These are phyloP conservation scores for Diplocarpon mali DNA, from an alignment of 2,329 filamentous ascomycete species.

Conservation along the genomic window DNA sequence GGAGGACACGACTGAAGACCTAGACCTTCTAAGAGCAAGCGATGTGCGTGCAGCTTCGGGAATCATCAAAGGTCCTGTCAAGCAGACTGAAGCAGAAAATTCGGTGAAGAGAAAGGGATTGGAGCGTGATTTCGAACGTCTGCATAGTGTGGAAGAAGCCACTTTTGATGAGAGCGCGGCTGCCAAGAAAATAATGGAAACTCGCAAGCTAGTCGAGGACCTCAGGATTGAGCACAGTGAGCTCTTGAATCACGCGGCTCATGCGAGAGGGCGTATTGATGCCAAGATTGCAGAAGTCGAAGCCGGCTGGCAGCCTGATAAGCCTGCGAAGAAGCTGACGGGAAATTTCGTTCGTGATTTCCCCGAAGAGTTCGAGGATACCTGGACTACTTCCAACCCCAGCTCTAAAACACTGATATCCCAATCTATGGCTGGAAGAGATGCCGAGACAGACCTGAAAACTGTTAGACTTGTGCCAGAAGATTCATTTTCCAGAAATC, in stretches of 20 bases:
- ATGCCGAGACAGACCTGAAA: slow-evolving; percentile 12
- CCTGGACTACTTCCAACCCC: slow-evolving; percentile 29
- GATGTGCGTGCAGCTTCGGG: slow-evolving; percentile 21
- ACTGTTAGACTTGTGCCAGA: slow-evolving; percentile 17
- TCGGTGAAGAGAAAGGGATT: slow-evolving; percentile 18
- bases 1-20: slow-evolving; percentile 9
- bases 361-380: slow-evolving; percentile 37
- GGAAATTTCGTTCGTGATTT: slow-evolving; percentile 42
- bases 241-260: slow-evolving; percentile 15
- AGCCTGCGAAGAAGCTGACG: slow-evolving; percentile 27
- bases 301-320: not conserved
- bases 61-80: slow-evolving; percentile 7
- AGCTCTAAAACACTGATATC: slow-evolving; percentile 12
- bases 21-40: slow-evolving; percentile 18
- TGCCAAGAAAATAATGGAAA: slow-evolving; percentile 9
- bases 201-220: slow-evolving; percentile 15
- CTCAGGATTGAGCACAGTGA: slow-evolving; percentile 17
- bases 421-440: slow-evolving; percentile 10
- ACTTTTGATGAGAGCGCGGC: slow-evolving; percentile 7
- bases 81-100: slow-evolving; percentile 19
- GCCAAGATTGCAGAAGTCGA: slow-evolving; percentile 13
- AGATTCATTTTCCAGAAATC: slow-evolving; percentile 15
- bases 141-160: not conserved
- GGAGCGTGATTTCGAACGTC: slow-evolving; percentile 19
- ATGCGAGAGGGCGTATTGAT: slow-evolving; percentile 12